phyloP scores from a whole-genome alignment of 2,329 filamentous ascomycete genomes.

The Dactylellina drechsleri region DNA sequence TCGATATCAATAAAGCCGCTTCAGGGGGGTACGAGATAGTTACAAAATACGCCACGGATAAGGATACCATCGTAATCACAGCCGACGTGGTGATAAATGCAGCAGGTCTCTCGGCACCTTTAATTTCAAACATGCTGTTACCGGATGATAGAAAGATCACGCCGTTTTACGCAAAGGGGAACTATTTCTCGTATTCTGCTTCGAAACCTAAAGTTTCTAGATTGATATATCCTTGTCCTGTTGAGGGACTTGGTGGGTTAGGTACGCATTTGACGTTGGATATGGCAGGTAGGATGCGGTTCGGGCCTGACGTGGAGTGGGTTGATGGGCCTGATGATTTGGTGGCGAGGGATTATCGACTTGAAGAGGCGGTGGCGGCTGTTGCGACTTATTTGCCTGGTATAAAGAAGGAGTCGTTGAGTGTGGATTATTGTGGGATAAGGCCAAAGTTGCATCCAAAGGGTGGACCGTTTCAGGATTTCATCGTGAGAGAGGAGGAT shows the following conservation, averaged over 20 bases:
- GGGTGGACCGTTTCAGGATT: slow-evolving; percentile 78
- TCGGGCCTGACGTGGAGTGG: slow-evolving; percentile 97
- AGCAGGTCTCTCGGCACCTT: slow-evolving; percentile 81
- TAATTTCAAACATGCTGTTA: slow-evolving; percentile 83
- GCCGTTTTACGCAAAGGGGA: slow-evolving; percentile 89
- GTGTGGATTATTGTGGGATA: slow-evolving; percentile 89
- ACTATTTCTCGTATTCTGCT: slow-evolving; percentile 86
- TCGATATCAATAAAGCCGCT: slow-evolving; percentile 66
- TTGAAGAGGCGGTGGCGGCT: slow-evolving; percentile 75
- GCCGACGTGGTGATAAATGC: slow-evolving; percentile 83
- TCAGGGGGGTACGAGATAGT: slow-evolving; percentile 75
- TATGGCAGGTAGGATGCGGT: slow-evolving; percentile 82
- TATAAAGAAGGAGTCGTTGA: slow-evolving; percentile 73
- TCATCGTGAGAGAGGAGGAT: slow-evolving; percentile 77
- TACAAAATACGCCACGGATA: slow-evolving; percentile 58
- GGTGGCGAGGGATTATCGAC: slow-evolving; percentile 71
- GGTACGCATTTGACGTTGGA: slow-evolving; percentile 95
- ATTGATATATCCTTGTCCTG: slow-evolving; percentile 86
- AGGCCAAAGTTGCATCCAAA: slow-evolving; percentile 78
- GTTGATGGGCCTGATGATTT: slow-evolving; percentile 77
- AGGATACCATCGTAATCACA: slow-evolving; percentile 66
- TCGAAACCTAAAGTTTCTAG: slow-evolving; percentile 73
- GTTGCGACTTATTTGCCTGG: slow-evolving; percentile 82
- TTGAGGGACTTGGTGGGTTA: slow-evolving; percentile 82
- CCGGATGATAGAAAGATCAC: slow-evolving; percentile 68